Conservation (phyloP, 768 basidiomycete species). For the Rhodosporidiobolus sp. region DNA sequence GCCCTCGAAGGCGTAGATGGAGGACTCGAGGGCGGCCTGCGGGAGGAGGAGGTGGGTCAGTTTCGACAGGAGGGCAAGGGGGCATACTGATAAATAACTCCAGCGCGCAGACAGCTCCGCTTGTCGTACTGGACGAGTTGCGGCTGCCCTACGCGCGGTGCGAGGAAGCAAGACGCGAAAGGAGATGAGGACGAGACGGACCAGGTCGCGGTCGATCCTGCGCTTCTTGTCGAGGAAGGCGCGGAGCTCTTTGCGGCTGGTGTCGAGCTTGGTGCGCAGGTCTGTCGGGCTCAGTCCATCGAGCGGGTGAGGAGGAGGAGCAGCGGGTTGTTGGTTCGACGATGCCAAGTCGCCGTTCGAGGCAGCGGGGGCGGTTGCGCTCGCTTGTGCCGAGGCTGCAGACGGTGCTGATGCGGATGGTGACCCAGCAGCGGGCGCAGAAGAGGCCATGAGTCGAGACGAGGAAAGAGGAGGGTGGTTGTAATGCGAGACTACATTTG, state of each 20-base stretch:
- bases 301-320: conserved; percentile 4
- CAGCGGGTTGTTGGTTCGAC: background rate
- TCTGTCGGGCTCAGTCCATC: conserved; percentile 27
- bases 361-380: background rate
- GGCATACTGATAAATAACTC: no score
- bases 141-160: background rate
- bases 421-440: no score
- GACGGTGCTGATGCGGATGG: no score
- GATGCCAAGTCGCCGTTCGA: background rate
- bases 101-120: no score
- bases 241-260: conserved; percentile 7
- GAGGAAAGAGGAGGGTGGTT: no score
- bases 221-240: conserved; percentile 28
- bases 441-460: background rate
- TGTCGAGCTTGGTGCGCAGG: conserved; percentile 32
- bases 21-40: conserved; percentile 50
- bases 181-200: conserved; percentile 2
- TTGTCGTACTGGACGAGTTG: background rate
- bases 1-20: conserved; percentile 51
- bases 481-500: no score
- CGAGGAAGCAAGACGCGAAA: background rate
- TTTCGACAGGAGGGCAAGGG: background rate
- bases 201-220: conserved; percentile 35
- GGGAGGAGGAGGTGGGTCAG: background rate
- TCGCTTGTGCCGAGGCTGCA: background rate